These are phyloP conservation scores for Polygonum maritimum DNA, from an alignment of 148 eudicot genomes.

Conservation along the genomic window DNA sequence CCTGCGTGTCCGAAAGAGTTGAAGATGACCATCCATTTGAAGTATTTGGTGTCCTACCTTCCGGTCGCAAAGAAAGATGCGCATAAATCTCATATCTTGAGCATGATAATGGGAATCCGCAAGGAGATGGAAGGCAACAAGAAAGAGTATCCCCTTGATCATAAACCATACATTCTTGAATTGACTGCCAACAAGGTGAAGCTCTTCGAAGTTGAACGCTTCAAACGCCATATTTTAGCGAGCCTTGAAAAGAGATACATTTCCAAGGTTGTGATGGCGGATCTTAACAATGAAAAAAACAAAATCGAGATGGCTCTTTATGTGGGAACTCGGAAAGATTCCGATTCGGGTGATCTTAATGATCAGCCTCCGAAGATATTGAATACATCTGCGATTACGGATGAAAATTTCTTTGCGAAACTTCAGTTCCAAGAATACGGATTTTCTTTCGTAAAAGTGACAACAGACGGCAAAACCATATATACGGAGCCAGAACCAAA, in stretches of 20 bases:
- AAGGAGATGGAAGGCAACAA: neutral
- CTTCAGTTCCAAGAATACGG: too few species aligned
- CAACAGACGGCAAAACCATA: too few species aligned
- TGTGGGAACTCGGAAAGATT: neutral
- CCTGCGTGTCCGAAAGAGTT: neutral
- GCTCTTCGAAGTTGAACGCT: neutral
- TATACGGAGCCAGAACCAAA: too few species aligned
- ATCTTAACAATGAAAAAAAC: neutral
- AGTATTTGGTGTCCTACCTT: conserved; percentile 8
- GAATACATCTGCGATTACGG: too few species aligned
- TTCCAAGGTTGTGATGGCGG: neutral
- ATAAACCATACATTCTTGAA: neutral
- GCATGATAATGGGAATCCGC: neutral
- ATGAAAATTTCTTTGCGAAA: too few species aligned
- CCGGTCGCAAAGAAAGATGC: neutral
- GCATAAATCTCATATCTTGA: neutral
- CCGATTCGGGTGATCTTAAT: too few species aligned
- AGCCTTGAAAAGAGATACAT: neutral
- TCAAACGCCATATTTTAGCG: neutral
- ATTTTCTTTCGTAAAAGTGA: too few species aligned
- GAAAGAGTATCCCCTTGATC: neutral
- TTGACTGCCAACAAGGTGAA: neutral
- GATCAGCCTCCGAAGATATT: too few species aligned
- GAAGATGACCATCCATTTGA: conserved; percentile 12
- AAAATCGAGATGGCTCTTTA: neutral